Base-by-base conservation (phyloP, 805 yeast genomes). In the Barnettozyma vustinii region DNA sequence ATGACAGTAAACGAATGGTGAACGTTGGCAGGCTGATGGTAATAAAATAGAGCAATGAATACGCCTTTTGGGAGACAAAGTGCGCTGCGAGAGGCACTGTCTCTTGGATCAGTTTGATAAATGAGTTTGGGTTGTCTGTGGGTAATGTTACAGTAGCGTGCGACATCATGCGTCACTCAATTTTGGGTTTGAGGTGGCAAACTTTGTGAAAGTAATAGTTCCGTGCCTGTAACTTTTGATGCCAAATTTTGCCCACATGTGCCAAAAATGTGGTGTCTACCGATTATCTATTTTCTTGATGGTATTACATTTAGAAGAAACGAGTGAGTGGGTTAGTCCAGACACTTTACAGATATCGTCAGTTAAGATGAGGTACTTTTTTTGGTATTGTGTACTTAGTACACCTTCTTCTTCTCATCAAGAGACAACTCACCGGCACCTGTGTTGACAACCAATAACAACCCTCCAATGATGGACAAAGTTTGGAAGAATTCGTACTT, bases 401-500 rank as follows among this genome's bases (percentile, higher is more conserved):
- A 88, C 51, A 87, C 83, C 75, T 92, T 92, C 75, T 92, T 91
- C 84, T 94, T 92, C 67, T 90, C 97, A 63, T 92, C 99, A 50
- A 92, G 72, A 25, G 96, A 87, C 55, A 92, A 75, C 59, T 87
- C 91, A 45, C 99, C 99, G 27, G 98, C 98, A 53, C 99, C 99
- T 4, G 96, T 88, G 70, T 87, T 89, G 51, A 88, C 96, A 52
- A 94, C 87, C 56, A 94, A 73, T 53, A 92, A 71, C 54, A 92
- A 78, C 1, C 98, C 99, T 50, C 99, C 99, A 45, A 92, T 91
- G 64, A 92, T 92, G 50, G 96, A 85, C 64, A 92, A 75, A 37
- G 96, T 89, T 72, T 94, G 99, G 77, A 86, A 92, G 67, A 87
- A 87, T 69, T 91, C 98, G 67, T 91, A 94, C 68, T 87, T 87